Percentiles rank a stretch among this genome's conserved stretches.
Evolutionary conservation across 2,329 filamentous ascomycete species (phyloP).

Genomic region (Saccharata proteae): DNA sequence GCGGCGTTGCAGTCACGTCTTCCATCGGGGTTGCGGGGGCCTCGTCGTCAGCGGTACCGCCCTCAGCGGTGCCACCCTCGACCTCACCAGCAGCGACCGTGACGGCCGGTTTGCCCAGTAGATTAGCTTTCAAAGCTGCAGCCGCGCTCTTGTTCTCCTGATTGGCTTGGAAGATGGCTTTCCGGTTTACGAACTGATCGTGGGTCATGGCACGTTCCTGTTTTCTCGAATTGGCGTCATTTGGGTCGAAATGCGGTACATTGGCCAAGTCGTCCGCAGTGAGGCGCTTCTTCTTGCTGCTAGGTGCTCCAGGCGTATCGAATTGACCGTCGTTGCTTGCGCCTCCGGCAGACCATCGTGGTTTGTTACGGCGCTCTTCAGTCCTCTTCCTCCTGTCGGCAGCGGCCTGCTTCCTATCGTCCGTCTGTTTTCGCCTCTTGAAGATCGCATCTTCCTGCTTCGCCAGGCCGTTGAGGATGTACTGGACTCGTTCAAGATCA

Average conservation of each 20-base stretch:
- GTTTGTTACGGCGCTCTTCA: conserved; percentile 5
- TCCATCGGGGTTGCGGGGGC: conserved; percentile 14
- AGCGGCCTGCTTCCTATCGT: conserved; percentile 46
- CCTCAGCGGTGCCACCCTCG: conserved; percentile 17
- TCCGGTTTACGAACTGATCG: conserved; percentile 74
- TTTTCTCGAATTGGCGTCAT: conserved; percentile 24
- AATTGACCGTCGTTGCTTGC: conserved; percentile 2
- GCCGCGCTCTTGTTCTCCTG: conserved; percentile 90
- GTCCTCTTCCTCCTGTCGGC: conserved; percentile 10
- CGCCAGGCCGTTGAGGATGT: conserved; percentile 76
- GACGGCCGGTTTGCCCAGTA: conserved; percentile 39
- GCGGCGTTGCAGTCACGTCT: conserved; percentile 21
- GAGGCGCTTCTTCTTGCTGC: background rate
- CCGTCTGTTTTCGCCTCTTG: conserved; percentile 69
- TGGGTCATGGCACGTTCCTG: conserved; percentile 53
- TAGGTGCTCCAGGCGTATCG: conserved; percentile 2
- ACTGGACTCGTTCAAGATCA: conserved; percentile 73
- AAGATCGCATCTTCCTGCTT: conserved; percentile 94
- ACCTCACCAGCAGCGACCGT: conserved; percentile 11
- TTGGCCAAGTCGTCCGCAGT: conserved; percentile 16
- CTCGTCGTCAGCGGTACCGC: conserved; percentile 9
- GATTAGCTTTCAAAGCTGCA: conserved; percentile 66
- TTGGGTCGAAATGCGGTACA: conserved; percentile 21
- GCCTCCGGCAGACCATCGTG: background rate
- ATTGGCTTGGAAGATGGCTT: conserved; percentile 49